phyloP scores from a whole-genome alignment of 1,284 basidiomycete species.

The Ganoderma lingzhi region DNA sequence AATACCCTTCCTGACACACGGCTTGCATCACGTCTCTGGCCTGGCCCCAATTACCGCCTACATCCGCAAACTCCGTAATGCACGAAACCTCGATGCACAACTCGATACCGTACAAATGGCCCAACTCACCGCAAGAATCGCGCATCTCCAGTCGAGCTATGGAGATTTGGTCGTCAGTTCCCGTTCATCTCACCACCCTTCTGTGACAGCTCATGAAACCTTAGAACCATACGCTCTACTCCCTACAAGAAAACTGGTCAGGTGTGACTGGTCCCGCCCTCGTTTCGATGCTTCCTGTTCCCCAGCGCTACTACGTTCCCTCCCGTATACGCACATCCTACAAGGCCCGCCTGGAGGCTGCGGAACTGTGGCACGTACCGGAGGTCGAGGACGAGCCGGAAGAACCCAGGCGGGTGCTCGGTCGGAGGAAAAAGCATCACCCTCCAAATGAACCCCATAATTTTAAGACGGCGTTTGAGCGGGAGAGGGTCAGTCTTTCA shows the following conservation, averaged over 20 bases:
- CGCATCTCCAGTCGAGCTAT: constrained; percentile 70
- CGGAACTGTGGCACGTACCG: constrained; percentile 66
- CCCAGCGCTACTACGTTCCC: constrained; percentile 78
- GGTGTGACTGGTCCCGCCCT: constrained; percentile 61
- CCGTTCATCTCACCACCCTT: constrained; percentile 4
- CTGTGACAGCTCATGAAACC: constrained; percentile 12
- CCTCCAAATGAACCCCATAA: constrained; percentile 37
- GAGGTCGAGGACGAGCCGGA: constrained; percentile 54
- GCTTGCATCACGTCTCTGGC: constrained; percentile 56
- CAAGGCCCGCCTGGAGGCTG: constrained; percentile 63
- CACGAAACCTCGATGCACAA: constrained; percentile 53
- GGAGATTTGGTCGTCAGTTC: constrained; percentile 73
- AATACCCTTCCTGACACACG: constrained; percentile 74
- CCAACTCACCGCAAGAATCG: constrained; percentile 64
- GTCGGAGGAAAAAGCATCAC: constrained; percentile 44
- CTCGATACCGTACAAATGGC: constrained; percentile 57
- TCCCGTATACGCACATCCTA: constrained; percentile 64
- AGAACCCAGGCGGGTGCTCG: constrained; percentile 40
- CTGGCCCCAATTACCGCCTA: constrained; percentile 72
- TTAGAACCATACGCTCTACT: constrained; percentile 66
- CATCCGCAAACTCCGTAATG: constrained; percentile 54
- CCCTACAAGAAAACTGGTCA: constrained; percentile 68
- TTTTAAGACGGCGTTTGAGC: constrained; percentile 62
- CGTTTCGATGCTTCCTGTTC: constrained; percentile 64
- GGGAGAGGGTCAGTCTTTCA: constrained; percentile 60